Base-by-base conservation (phyloP, 345 rosid genomes). In the Camelina laxa region DNA sequence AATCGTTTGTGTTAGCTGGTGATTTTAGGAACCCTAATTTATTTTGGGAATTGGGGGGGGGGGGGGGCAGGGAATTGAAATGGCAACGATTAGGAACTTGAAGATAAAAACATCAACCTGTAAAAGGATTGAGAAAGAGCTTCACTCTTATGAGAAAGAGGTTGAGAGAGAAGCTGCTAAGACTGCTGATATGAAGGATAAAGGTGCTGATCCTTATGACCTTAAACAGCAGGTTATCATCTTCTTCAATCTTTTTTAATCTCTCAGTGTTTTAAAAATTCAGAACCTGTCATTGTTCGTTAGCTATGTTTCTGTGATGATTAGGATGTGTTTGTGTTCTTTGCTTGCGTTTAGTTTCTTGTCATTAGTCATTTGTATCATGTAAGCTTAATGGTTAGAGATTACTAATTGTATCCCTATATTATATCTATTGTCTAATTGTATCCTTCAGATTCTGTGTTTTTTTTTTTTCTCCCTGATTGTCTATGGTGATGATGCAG, bases 81-180 rank as follows among this genome's bases (percentile, higher is more conserved):
- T 91, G 93, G 88, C 96, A 50, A 80, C 89, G 19, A 38, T 86
- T 8, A 91, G 91, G 31, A 94, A 84, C 67, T 77, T 87, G 79
- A 90, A 91, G 76, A 94, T 89, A 57, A 91, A 94, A 75, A 88
- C 93, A 9, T 80, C 86, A 30, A 86, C 91, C 2, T 90, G 98
- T 81, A 91, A 87, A 57, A 84, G 97, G 63, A 79, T 91, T n/a
- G 82, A 83, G 65, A 94, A 91, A 77, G 98, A 94, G 86, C 82
- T 91, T 60, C 80, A 82, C 65, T 94, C 95, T 3, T 94, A 94
- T 69, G 95, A 94, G 88, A 91, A 90, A 76, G 97, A 94, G 74
- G 98, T 91, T 4, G 97, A 90, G 54, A 90, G 88, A 60, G 98
- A 94, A 90, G 92, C 91, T 58, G 85, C 92, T 2, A 90, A 86